Evolutionary conservation across 768 basidiomycete genomes (phyloP).

Genomic region (Tephrocybe sp.): DNA sequence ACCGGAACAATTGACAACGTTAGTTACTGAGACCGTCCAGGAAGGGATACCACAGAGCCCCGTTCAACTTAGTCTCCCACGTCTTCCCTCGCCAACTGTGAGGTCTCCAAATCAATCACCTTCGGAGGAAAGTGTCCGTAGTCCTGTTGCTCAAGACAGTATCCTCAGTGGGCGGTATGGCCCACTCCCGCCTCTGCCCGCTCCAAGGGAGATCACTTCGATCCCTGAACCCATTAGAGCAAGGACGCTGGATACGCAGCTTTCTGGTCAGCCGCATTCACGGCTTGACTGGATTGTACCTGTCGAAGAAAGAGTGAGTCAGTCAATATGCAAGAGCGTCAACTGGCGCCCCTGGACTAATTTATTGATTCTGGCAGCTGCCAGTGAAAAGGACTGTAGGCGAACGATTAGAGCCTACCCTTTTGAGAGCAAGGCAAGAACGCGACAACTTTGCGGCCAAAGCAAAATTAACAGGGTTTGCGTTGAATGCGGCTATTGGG

Average conservation of each 20-base stretch:
- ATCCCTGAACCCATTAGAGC: slow-evolving; percentile 8
- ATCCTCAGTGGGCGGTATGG: no score
- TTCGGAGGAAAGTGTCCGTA: no score
- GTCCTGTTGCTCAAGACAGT: no score
- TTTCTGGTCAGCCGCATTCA: slow-evolving; percentile 21
- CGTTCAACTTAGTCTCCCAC: no score
- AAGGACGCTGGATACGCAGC: slow-evolving; percentile 12
- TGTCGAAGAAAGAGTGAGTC: slow-evolving; percentile 7
- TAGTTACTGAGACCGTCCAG: no score
- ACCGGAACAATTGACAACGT: no score
- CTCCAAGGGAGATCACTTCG: slow-evolving; percentile 1
- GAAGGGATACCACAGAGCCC: no score
- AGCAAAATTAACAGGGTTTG: slow-evolving; percentile 37
- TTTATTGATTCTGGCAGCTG: not conserved
- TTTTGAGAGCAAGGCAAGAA: slow-evolving; percentile 43
- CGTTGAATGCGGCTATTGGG: slow-evolving; percentile 50
- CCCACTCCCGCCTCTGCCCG: slow-evolving; percentile 16
- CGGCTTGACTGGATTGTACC: slow-evolving; percentile 41
- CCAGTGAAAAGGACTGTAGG: slow-evolving; percentile 35
- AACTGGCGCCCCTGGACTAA: not conserved
- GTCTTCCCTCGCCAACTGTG: no score
- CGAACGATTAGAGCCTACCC: slow-evolving; percentile 54
- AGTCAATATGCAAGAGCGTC: not conserved
- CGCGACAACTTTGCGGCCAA: slow-evolving; percentile 43
- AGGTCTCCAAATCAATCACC: no score